A percentile compares a stretch with the other conserved stretches of the same genome.
phyloP scores from a whole-genome alignment of 345 rosid genomes.

The Theobroma cacao region DNA sequence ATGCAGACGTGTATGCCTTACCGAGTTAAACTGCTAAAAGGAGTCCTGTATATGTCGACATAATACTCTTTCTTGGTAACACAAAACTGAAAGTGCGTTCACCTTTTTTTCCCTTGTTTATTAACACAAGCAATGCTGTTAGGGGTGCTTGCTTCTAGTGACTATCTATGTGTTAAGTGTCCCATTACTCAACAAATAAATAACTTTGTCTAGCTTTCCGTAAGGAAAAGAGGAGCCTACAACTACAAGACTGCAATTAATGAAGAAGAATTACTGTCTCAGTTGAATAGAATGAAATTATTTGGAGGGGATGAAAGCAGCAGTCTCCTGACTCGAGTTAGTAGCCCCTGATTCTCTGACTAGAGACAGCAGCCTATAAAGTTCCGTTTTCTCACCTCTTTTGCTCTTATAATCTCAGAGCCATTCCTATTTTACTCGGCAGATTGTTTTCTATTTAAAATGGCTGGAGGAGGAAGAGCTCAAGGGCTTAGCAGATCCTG shows the following conservation, averaged over 20 bases:
- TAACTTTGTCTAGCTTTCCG: background rate
- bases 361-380: background rate
- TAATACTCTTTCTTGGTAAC: background rate
- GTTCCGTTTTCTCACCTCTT: background rate
- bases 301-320: background rate
- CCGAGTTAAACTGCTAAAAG: background rate
- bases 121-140: background rate
- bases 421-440: background rate
- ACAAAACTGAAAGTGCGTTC: background rate
- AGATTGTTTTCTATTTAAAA: conserved; percentile 15
- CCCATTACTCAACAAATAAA: conserved; percentile 1
- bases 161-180: background rate
- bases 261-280: background rate
- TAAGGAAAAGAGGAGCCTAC: background rate
- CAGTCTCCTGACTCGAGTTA: background rate
- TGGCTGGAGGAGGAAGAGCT: conserved; percentile 37
- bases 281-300: background rate
- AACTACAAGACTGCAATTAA: background rate
- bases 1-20: background rate
- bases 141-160: background rate
- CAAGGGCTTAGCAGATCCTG: conserved; percentile 62
- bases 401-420: background rate
- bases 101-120: background rate
- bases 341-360: background rate
- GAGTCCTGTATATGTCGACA: background rate